Evolutionary conservation across 2,329 filamentous ascomycete genomes (phyloP).

Genomic region (Apiospora kogelbergensis): DNA sequence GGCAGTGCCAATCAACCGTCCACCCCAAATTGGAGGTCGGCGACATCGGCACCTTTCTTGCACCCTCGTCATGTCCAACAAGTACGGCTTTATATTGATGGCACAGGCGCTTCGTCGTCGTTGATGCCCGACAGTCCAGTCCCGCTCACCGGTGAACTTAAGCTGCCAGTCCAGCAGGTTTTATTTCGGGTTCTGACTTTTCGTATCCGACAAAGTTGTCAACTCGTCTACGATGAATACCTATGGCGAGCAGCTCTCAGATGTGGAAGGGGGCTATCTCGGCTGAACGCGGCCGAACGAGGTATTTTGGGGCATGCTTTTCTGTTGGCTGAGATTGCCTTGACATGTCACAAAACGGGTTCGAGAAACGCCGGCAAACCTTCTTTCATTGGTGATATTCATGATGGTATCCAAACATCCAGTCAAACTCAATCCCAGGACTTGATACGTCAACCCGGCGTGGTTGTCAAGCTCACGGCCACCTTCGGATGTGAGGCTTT

Average conservation of each 20-base stretch:
- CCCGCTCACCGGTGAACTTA: conserved; percentile 3
- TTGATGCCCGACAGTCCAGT: background rate
- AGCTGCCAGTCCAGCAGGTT: background rate
- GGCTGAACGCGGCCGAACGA: background rate
- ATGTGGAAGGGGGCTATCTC: background rate
- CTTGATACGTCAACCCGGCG: background rate
- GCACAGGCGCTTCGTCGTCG: background rate
- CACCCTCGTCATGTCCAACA: background rate
- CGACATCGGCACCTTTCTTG: background rate
- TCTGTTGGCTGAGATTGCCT: background rate
- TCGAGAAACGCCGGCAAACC: background rate
- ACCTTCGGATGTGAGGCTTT: background rate
- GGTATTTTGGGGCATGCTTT: background rate
- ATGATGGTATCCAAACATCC: background rate
- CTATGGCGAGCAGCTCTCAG: background rate
- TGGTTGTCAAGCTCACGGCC: background rate
- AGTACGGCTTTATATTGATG: conserved; percentile 1
- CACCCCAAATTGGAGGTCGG: conserved; percentile 2
- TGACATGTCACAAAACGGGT: background rate
- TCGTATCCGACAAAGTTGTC: background rate
- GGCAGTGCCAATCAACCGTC: background rate
- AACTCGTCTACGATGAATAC: background rate
- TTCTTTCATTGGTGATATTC: background rate
- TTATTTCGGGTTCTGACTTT: background rate
- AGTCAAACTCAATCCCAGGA: background rate